Base-by-base conservation (phyloP, 352 stramenopile species). In the Nothophytophthora sp. region DNA sequence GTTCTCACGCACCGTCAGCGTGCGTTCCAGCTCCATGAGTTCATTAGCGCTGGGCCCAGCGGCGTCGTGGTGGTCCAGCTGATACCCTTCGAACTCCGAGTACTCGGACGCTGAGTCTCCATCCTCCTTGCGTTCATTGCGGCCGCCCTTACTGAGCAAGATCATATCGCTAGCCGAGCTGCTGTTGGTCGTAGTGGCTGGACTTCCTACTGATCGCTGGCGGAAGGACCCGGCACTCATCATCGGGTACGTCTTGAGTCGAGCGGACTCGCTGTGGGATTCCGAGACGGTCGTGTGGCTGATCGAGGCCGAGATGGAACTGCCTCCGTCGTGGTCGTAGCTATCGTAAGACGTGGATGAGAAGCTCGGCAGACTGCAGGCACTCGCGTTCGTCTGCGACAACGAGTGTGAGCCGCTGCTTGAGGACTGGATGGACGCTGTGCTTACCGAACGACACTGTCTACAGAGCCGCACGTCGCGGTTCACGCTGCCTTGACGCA, bases 391-490 rank as follows among this genome's bases (percentile, higher is more conserved):
- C 13, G 36, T 37, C n/a, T 62, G 34, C 2, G 57, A 62, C 11
- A 46, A 32, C 12, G 55, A 63, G 11, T 52, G 55, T 11, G 56
- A 69, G 36, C 45, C 65, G 41, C 56, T 71, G 22, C 71, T 62
- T 0, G 78, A 90, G 43, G 75, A 89, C 40, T 80, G 62, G 35
- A 88, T 73, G 13, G 79, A 86, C n/a, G 64, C 60, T 2, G 79
- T 83, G 47, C 64, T 86, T 20, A 60, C 54, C 44, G 72, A 77
- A 38, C 67, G 64, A 58, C 84, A 94, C 55, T 85, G 70, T 11
- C 68, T 61, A 56, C 84, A 94, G n/a, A 94, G 58, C 37, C 84
- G 81, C 35, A 94, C 68, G 27, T 94, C 84, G 48, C 82, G 86
- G 50, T 75, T 88, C 8, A 80, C 29, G 27, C 64, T 81, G 20